Evolutionary conservation across 2,329 filamentous ascomycete species (phyloP).

Genomic region (Ophiostoma pallidulum): DNA sequence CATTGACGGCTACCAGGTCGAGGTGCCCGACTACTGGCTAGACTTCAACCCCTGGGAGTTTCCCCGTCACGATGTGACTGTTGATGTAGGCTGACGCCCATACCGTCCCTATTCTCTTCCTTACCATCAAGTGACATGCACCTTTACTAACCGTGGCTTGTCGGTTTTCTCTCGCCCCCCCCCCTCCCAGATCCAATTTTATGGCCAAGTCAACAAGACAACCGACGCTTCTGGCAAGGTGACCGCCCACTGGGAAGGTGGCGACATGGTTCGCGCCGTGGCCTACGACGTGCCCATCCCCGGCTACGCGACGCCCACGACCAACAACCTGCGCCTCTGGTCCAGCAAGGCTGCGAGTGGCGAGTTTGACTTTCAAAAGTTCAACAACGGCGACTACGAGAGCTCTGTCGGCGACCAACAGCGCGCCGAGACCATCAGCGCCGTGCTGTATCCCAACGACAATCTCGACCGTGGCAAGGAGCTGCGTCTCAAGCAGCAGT

Average conservation of each 20-base stretch:
- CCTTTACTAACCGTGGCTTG: too few relatives aligned
- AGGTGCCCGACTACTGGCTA: conserved; percentile 97
- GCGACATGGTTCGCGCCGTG: conserved; percentile 83
- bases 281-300: conserved; percentile 92
- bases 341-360: conserved; percentile 94
- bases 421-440: conserved; percentile 96
- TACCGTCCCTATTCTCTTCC: too few relatives aligned
- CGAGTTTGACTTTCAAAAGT: conserved; percentile 99
- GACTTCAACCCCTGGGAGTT: conserved; percentile 99
- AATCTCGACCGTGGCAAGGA: conserved; percentile 96
- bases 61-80: conserved; percentile 85
- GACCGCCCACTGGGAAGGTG: conserved; percentile 74
- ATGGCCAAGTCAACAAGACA: conserved; percentile 70
- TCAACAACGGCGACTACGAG: conserved; percentile 97
- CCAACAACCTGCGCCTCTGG: conserved; percentile 95
- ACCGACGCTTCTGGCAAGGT: conserved; percentile 68
- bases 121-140: too few relatives aligned
- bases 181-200: conserved; percentile 68
- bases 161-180: neutral
- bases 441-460: conserved; percentile 94
- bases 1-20: conserved; percentile 93
- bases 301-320: conserved; percentile 79
- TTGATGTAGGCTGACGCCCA: conserved; percentile 51
- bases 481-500: conserved; percentile 95
- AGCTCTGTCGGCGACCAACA: conserved; percentile 97